Evolutionary conservation across 2,329 filamentous ascomycete species (phyloP).

Genomic region (Zasmidium angulare): DNA sequence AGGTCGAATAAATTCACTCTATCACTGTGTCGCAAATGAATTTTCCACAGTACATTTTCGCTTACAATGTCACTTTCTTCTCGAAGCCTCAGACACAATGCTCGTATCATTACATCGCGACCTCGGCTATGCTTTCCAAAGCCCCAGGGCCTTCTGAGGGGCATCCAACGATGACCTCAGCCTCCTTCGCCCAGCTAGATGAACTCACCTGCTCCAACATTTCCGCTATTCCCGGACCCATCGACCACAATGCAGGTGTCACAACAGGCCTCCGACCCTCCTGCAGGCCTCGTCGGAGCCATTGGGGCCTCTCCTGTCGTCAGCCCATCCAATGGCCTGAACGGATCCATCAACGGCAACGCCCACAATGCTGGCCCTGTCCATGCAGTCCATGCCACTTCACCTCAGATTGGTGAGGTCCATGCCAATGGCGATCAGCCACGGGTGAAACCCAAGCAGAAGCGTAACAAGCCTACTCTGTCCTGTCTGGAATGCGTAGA

Average conservation of each 20-base stretch:
- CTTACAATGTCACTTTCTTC: background rate
- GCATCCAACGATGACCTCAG: background rate
- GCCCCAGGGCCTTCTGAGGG: background rate
- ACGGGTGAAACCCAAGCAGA: constrained; percentile 59
- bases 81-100: background rate
- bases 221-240: background rate
- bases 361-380: background rate
- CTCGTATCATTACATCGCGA: background rate
- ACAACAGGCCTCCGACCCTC: background rate
- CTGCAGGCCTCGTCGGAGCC: background rate
- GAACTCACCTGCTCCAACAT: background rate
- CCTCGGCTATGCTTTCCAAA: background rate
- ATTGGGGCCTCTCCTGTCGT: background rate
- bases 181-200: background rate
- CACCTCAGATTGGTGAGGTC: background rate
- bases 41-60: too few species aligned
- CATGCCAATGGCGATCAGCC: background rate
- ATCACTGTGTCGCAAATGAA: background rate
- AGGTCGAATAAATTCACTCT: background rate
- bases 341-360: background rate
- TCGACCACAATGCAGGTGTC: background rate
- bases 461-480: constrained; percentile 79
- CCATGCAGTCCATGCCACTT: background rate
- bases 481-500: constrained; percentile 80
- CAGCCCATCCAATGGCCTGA: background rate